Evolutionary conservation across 495 filamentous ascomycete genomes (phyloP).

Genomic region (Glutinoglossum americanum): DNA sequence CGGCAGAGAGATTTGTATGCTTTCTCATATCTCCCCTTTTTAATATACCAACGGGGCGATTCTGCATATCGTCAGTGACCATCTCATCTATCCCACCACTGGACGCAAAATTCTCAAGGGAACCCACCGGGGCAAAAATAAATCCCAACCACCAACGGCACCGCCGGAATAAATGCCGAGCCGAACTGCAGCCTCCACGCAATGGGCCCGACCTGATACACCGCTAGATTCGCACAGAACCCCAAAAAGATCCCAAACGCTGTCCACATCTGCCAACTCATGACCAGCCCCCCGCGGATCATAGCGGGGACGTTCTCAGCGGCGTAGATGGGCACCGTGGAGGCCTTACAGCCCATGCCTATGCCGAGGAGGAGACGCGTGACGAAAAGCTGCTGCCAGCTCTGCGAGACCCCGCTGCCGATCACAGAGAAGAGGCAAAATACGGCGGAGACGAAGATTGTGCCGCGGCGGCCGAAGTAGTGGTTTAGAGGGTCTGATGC

Average conservation of each 20-base stretch:
- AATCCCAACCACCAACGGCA: slow-evolving; percentile 41
- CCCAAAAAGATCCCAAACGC: slow-evolving; percentile 56
- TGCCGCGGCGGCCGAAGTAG: slow-evolving; percentile 16
- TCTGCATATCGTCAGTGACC: slow-evolving; percentile 24
- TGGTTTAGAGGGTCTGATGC: slow-evolving; percentile 17
- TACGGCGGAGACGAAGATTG: slow-evolving; percentile 15
- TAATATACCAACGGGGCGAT: slow-evolving; percentile 42
- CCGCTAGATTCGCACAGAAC: slow-evolving; percentile 45
- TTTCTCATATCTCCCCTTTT: slow-evolving; percentile 37
- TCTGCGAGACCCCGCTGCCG: slow-evolving; percentile 13
- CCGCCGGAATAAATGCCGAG: slow-evolving; percentile 55
- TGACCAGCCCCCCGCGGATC: slow-evolving; percentile 60
- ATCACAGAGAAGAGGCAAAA: slow-evolving; percentile 14
- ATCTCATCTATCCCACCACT: no score
- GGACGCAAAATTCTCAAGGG: no score
- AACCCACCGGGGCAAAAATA: slow-evolving; percentile 38
- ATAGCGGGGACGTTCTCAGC: slow-evolving; percentile 55
- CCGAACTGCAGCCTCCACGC: slow-evolving; percentile 64
- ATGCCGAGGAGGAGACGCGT: slow-evolving; percentile 46
- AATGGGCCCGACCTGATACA: slow-evolving; percentile 29
- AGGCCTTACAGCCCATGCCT: slow-evolving; percentile 44
- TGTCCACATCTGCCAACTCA: slow-evolving; percentile 76
- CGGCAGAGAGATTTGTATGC: slow-evolving; percentile 38
- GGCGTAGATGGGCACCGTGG: slow-evolving; percentile 47
- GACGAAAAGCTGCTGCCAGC: slow-evolving; percentile 33